Percentiles rank a stretch among this genome's conserved stretches.
Conservation (phyloP, 1,284 basidiomycete species). For the Singerocomus inundabilis region DNA sequence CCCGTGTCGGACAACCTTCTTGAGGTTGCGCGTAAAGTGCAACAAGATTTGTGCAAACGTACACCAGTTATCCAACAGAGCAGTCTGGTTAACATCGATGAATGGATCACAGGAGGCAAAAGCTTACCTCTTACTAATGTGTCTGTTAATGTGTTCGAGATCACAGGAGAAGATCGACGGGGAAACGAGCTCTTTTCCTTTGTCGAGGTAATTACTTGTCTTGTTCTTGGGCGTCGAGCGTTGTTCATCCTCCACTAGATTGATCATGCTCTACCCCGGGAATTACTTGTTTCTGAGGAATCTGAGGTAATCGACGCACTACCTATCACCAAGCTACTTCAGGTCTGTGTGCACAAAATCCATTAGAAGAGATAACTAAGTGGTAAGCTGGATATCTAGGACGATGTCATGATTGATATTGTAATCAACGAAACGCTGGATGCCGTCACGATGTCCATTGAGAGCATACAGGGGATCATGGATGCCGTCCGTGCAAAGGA, state of each 20-base stretch:
- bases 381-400: slow-evolving; percentile 26
- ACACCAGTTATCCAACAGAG: slow-evolving; percentile 44
- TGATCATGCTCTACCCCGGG: slow-evolving; percentile 35
- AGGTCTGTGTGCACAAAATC: slow-evolving; percentile 18
- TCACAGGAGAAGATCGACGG: slow-evolving; percentile 21
- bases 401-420: slow-evolving; percentile 47
- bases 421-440: slow-evolving; percentile 33
- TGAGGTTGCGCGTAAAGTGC: slow-evolving; percentile 35
- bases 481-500: slow-evolving; percentile 30
- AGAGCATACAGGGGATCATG: slow-evolving; percentile 35
- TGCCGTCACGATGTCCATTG: slow-evolving; percentile 42
- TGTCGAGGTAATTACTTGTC: slow-evolving; percentile 7
- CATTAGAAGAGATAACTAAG: background rate
- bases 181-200: slow-evolving; percentile 9
- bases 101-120: slow-evolving; percentile 35
- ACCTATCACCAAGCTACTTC: slow-evolving; percentile 25
- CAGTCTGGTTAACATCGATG: slow-evolving; percentile 37
- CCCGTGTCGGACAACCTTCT: slow-evolving; percentile 19
- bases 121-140: slow-evolving; percentile 43
- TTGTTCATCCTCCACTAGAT: slow-evolving; percentile 24
- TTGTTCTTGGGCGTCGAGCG: background rate
- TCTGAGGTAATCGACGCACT: slow-evolving; percentile 19
- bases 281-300: slow-evolving; percentile 5
- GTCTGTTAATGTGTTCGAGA: slow-evolving; percentile 46
- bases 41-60: slow-evolving; percentile 39